Conservation (phyloP, 148 eudicot genomes). For the Fagopyrum esculentum region DNA sequence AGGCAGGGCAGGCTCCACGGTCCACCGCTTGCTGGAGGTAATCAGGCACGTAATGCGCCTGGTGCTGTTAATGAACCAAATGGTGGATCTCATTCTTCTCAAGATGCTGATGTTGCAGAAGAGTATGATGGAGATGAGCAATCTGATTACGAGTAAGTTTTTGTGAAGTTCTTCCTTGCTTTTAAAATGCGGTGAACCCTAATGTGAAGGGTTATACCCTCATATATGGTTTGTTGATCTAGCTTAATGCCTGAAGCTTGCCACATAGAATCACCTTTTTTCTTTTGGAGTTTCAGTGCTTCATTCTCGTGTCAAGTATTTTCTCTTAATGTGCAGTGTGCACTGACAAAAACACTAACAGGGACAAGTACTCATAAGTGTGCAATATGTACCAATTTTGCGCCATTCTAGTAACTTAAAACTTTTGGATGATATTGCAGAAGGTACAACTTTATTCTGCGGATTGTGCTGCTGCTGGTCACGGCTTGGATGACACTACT, state of each 20-base stretch:
- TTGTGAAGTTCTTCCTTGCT: neutral
- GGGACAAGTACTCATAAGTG: neutral
- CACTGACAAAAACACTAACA: neutral
- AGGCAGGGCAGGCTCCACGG: conserved; percentile 60
- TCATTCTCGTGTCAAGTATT: neutral
- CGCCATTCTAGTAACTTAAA: neutral
- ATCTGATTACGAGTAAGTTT: conserved; percentile 79
- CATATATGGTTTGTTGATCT: neutral
- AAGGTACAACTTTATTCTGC: conserved; percentile 71
- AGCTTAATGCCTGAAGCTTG: neutral
- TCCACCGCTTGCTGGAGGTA: conserved; percentile 35
- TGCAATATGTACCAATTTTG: neutral
- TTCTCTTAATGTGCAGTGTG: neutral
- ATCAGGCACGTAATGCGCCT: conserved; percentile 35
- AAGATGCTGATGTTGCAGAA: conserved; percentile 35
- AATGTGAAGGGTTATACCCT: neutral
- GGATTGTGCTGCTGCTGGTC: conserved; percentile 74
- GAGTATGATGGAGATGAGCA: conserved; percentile 64
- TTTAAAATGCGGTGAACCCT: neutral
- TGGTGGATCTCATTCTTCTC: conserved; percentile 32
- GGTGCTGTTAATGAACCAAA: conserved; percentile 41
- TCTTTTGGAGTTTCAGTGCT: neutral
- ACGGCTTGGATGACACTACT: conserved; percentile 99
- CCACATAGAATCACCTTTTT: neutral
- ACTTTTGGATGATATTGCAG: conserved; percentile 25